Conservation (phyloP, 768 basidiomycete genomes). For the Boletus sp. region DNA sequence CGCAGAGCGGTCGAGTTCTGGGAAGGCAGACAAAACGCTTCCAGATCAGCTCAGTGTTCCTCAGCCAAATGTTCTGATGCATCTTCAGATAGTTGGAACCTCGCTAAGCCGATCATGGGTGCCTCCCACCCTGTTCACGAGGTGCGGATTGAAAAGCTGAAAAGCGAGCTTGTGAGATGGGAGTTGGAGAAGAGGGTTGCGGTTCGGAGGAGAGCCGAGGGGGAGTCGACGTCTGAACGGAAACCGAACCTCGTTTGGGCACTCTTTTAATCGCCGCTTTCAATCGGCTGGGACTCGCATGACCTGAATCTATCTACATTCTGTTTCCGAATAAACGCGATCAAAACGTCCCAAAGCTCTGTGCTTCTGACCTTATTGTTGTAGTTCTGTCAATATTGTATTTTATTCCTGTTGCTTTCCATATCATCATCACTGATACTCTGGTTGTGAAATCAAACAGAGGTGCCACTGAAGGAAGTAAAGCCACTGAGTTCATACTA, state of each 20-base stretch:
- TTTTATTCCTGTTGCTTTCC: neutral
- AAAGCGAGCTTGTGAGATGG: slow-evolving; percentile 48
- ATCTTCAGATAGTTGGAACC: slow-evolving; percentile 11
- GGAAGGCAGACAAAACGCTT: slow-evolving; percentile 51
- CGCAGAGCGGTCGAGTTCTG: slow-evolving; percentile 80
- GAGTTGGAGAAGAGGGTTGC: slow-evolving; percentile 35
- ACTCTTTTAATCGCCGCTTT: slow-evolving; percentile 7
- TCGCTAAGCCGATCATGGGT: slow-evolving; percentile 34
- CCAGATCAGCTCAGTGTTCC: slow-evolving; percentile 21
- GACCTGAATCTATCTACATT: neutral
- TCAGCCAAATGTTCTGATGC: slow-evolving; percentile 13
- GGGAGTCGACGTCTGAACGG: slow-evolving; percentile 15
- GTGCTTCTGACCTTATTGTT: neutral
- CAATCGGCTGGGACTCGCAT: neutral
- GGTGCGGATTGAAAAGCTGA: slow-evolving; percentile 40
- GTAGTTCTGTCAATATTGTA: slow-evolving; percentile 9
- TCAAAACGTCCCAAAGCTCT: neutral
- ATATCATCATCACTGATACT: neutral
- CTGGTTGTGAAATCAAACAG: neutral
- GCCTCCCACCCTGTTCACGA: slow-evolving; percentile 46
- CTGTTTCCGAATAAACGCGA: neutral
- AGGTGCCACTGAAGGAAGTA: too few species aligned
- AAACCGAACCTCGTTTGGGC: slow-evolving; percentile 13
- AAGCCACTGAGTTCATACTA: too few species aligned
- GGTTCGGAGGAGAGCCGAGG: slow-evolving; percentile 19